Evolutionary conservation across 106 monocot species (phyloP).

Genomic region (Phalaenopsis aphrodite): DNA sequence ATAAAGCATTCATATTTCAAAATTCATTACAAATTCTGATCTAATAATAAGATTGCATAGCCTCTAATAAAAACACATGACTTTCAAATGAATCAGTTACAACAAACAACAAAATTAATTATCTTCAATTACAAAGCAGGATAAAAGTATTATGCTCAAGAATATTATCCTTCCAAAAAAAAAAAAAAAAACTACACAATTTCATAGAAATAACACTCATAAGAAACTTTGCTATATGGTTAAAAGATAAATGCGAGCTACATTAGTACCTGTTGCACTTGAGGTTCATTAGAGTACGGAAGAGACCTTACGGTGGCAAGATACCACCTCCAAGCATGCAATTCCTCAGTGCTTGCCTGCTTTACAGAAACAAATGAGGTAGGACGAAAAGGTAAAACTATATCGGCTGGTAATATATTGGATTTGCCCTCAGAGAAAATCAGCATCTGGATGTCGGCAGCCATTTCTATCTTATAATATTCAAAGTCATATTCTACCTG

Average conservation of each 20-base stretch:
- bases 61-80: too few species aligned
- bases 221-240: not conserved
- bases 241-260: not conserved
- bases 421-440: conserved; percentile 86
- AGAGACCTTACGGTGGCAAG: conserved; percentile 58
- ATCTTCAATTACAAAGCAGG: not conserved
- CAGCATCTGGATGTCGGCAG: conserved; percentile 65
- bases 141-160: too few species aligned
- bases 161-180: too few species aligned
- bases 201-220: not conserved
- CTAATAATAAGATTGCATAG: too few species aligned
- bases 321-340: conserved; percentile 93
- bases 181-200: too few species aligned
- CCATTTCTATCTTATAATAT: conserved; percentile 86
- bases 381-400: conserved; percentile 64
- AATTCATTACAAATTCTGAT: too few species aligned
- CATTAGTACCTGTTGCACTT: conserved; percentile 49
- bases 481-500: conserved; percentile 98
- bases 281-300: conserved; percentile 46
- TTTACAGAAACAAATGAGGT: conserved; percentile 19
- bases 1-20: too few species aligned
- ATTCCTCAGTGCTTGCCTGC: conserved; percentile 28
- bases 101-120: not conserved
- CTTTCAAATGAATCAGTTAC: too few species aligned
- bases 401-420: conserved; percentile 83